Evolutionary conservation across 225 moss, liverwort and hornwort genomes (phyloP).

Genomic region (Neckera pumila): DNA sequence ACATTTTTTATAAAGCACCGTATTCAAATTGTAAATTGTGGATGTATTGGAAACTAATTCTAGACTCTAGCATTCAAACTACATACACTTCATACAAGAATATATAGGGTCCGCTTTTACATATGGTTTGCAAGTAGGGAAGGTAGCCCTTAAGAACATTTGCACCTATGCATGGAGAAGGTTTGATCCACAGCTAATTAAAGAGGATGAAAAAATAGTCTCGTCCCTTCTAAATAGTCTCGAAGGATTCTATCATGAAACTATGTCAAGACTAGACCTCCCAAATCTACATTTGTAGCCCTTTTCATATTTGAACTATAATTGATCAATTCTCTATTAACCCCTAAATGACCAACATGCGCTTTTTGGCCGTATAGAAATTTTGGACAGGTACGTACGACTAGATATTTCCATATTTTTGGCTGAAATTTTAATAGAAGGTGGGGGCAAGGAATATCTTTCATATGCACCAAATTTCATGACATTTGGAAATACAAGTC

Average conservation of each 20-base stretch:
- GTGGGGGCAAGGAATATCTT: no score
- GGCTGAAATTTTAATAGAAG: no score
- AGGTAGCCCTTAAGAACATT: not conserved
- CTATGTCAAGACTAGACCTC: not conserved
- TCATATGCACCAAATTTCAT: no score
- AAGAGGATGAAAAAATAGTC: not conserved
- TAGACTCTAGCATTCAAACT: not conserved
- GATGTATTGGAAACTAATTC: not conserved
- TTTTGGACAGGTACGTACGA: no score
- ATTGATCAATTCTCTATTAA: rapidly evolving
- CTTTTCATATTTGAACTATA: no score
- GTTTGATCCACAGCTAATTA: rapidly evolving
- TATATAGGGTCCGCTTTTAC: not conserved
- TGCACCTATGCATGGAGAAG: rapidly evolving
- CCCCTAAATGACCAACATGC: no score
- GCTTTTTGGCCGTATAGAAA: no score
- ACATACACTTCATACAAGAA: not conserved
- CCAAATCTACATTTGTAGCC: not conserved
- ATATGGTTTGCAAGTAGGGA: not conserved
- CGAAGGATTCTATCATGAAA: rapidly evolving
- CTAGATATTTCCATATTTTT: no score
- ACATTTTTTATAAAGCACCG: not conserved
- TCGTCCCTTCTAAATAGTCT: rapidly evolving
- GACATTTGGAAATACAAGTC: no score
- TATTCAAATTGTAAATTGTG: not conserved